Base-by-base conservation (phyloP, 495 filamentous ascomycete species). In the Aspergillus sclerotioniger region DNA sequence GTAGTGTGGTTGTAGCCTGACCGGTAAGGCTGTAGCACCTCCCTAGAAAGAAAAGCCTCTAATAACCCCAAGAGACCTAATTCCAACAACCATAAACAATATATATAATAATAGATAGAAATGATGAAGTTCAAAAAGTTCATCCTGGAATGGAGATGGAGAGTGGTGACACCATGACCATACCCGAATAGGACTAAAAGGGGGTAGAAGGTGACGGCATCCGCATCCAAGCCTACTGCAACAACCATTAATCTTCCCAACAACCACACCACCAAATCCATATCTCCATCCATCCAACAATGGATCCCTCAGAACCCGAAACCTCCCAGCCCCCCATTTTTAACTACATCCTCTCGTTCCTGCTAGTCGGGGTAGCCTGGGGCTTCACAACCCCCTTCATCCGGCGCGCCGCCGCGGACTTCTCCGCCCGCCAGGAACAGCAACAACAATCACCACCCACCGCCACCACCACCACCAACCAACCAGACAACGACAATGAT, bases 291-390 rank as follows among this genome's bases (percentile, higher is more conserved):
- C 25, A 25, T 25, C 25, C 25, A 25, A 63, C 44, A 62, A 59
- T 28, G 43, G 63, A 37, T 59, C 70, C n/a, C 45, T 62, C 46
- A 10, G 46, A 13, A 7, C 6, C 20, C 7, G 10, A 21, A 1
- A 29, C 21, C 20, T 6, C n/a, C 50, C 62, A 81, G 54, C 86
- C 88, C 19, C 81, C 85, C 5, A 71, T 86, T 55, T 79, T 93
- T 73, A 90, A 88, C 73, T 95, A 89, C 78, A 78, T 90, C 57
- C 79, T 92, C 51, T 90, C 89, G 59, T 97, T 97, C 81, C 82
- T 97, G 57, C 83, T 96, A 61, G 91, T 98, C 60, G 91, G 91
- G 41, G 77, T 91, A 50, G 91, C 91, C 65, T 98, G 94, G 93
- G 84, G 84, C 54, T 78, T 85, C 67, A 82, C 77, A 25, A 82